Percentiles rank a stretch among this genome's conserved stretches.
These are phyloP conservation scores for Metarhizium anisopliae DNA, from an alignment of 2,329 filamentous ascomycete genomes.

Conservation along the genomic window DNA sequence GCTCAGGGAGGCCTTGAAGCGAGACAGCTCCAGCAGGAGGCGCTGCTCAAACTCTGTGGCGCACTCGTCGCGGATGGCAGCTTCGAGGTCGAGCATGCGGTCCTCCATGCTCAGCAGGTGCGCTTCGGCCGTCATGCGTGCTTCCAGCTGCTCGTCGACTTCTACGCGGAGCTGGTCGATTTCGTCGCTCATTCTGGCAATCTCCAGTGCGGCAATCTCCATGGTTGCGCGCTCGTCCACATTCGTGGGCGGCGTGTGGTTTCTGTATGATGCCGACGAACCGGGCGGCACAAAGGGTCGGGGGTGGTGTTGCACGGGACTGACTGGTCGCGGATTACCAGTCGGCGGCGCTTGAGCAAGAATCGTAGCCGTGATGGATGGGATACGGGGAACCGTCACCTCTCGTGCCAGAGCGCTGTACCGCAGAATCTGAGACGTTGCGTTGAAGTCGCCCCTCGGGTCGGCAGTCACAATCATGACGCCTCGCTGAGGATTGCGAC, in stretches of 20 bases:
- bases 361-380: slow-evolving; percentile 70
- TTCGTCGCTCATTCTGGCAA: slow-evolving; percentile 63
- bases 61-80: slow-evolving; percentile 81
- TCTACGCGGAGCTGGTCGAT: slow-evolving; percentile 65
- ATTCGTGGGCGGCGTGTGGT: slow-evolving; percentile 29
- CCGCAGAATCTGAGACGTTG: slow-evolving; percentile 88
- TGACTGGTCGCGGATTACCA: slow-evolving; percentile 15
- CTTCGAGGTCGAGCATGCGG: slow-evolving; percentile 59
- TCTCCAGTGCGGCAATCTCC: slow-evolving; percentile 72
- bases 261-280: slow-evolving; percentile 23
- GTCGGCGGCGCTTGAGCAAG: slow-evolving; percentile 25
- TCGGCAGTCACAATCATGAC: slow-evolving; percentile 97
- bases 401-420: slow-evolving; percentile 91
- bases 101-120: slow-evolving; percentile 64
- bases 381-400: slow-evolving; percentile 82
- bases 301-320: slow-evolving; percentile 21
- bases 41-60: slow-evolving; percentile 76
- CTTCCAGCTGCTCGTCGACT: slow-evolving; percentile 61
- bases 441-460: slow-evolving; percentile 87
- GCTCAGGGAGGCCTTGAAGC: slow-evolving; percentile 74
- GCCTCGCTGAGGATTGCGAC: slow-evolving; percentile 70
- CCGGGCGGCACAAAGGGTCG: slow-evolving; percentile 34
- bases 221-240: slow-evolving; percentile 59
- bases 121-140: slow-evolving; percentile 62
- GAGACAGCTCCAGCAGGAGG: slow-evolving; percentile 62